A percentile compares a stretch with the other conserved stretches of the same genome.
These are phyloP conservation scores for Sapria himalayana DNA, from an alignment of 345 rosid genomes.

Conservation along the genomic window DNA sequence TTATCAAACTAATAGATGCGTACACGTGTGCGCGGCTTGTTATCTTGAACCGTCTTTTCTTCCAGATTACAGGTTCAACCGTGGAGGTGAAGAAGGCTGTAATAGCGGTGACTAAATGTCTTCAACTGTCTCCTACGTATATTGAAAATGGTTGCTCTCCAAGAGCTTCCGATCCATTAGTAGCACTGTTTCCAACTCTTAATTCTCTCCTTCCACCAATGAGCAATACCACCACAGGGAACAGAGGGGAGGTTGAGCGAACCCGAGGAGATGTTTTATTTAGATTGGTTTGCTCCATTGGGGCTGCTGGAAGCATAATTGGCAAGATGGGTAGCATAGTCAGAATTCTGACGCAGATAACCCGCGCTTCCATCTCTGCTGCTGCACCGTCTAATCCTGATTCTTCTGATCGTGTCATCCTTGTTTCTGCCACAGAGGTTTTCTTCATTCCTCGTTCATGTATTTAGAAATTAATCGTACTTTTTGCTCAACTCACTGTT, in stretches of 20 bases:
- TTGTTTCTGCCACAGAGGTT: slow-evolving; percentile 44
- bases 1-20: background rate
- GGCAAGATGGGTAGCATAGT: slow-evolving; percentile 36
- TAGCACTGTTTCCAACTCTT: slow-evolving; percentile 33
- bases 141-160: slow-evolving; percentile 11
- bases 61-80: slow-evolving; percentile 30
- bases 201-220: slow-evolving; percentile 14
- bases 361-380: slow-evolving; percentile 38
- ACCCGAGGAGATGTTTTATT: slow-evolving; percentile 20
- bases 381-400: slow-evolving; percentile 13
- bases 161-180: slow-evolving; percentile 18
- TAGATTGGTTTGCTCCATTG: slow-evolving; percentile 27
- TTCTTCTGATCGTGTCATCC: slow-evolving; percentile 28
- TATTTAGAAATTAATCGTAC: background rate
- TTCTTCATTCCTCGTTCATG: slow-evolving; percentile 3
- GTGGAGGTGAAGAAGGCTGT: slow-evolving; percentile 55
- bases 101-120: slow-evolving; percentile 22
- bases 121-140: slow-evolving; percentile 22
- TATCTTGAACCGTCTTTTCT: background rate
- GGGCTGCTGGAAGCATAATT: slow-evolving; percentile 41
- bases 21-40: background rate
- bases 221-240: slow-evolving; percentile 9
- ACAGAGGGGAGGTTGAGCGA: slow-evolving; percentile 5
- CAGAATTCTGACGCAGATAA: slow-evolving; percentile 31
- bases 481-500: no score